Evolutionary conservation across 1,284 basidiomycete genomes (phyloP), one percentile per base, ranked within the genome.

Genomic region (Leccinum glutinopallens): DNA sequence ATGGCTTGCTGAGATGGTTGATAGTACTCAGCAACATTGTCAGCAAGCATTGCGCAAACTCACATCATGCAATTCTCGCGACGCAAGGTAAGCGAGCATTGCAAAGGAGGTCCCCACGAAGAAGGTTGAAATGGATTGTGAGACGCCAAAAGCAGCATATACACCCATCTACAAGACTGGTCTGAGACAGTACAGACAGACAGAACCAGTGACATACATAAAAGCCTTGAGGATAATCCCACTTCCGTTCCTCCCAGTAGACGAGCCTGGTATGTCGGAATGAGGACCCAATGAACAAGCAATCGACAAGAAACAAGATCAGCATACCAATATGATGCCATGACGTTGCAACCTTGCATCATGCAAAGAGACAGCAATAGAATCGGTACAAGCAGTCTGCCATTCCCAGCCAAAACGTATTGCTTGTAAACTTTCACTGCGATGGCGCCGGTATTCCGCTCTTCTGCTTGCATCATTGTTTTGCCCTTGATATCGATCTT

Each of bases 191-290:
- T 10, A 49, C 19, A 49, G 19, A 19, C 4, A 49, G 0, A 6
- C 19, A 32, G 33, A 64, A 57, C 46, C 49, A 37, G 10, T 63
- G 10, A 71, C 84, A 58, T 71, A 88, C 87, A 72, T 88, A 90
- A 72, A 90, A 89, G 0, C 84, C 85, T 69, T 81, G 74, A 5
- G 86, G 70, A 63, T 78, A 78, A 29, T 77, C 71, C 81, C 83
- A 90, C 73, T 87, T 80, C 64, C 70, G 69, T 71, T 89, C 86
- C 72, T 90, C 82, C 90, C 89, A 91, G 75, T 87, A 91, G 1
- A 90, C 87, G 53, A 91, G 81, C 87, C 85, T 87, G 49, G 43
- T 43, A 22, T 25, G 41, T 17, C 7, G 17, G 17, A 15, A 57
- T 61, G 22, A 58, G 41, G 13, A 29, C 9, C 5, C 25, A 59